Evolutionary conservation across 805 yeast species (phyloP).

Genomic region (Blastobotrys americana): DNA sequence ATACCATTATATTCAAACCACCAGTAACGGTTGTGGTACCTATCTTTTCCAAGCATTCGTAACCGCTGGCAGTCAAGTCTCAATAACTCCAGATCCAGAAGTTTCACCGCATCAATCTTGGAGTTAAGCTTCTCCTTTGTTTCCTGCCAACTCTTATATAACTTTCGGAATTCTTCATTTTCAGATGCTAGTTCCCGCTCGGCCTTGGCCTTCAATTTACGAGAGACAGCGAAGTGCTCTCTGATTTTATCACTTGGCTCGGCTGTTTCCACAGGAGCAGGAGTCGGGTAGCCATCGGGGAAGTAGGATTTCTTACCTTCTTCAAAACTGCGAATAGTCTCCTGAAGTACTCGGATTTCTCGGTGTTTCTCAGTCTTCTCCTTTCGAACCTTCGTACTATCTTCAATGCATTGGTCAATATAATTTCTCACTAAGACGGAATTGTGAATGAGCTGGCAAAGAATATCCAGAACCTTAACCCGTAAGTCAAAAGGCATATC

Average conservation of each 20-base stretch:
- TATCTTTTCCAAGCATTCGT: conserved; percentile 69
- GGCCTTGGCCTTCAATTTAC: conserved; percentile 7
- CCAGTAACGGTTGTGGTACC: conserved; percentile 84
- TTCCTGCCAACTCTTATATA: conserved; percentile 3
- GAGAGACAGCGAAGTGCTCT: not conserved
- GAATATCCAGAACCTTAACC: conserved; percentile 49
- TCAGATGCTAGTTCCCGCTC: conserved; percentile 18
- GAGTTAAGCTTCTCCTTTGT: conserved; percentile 33
- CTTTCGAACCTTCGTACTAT: conserved; percentile 53
- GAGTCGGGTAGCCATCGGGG: conserved; percentile 8
- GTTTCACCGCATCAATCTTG: conserved; percentile 41
- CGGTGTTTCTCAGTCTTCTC: conserved; percentile 58
- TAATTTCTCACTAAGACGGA: conserved; percentile 53
- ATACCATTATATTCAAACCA: conserved; percentile 89
- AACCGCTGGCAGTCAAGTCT: conserved; percentile 64
- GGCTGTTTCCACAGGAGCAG: conserved; percentile 19
- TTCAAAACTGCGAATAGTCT: conserved; percentile 42
- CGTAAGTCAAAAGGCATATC: conserved; percentile 47
- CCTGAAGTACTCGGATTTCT: conserved; percentile 49
- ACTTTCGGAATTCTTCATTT: conserved; percentile 28
- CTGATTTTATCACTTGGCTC: not conserved
- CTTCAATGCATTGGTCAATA: conserved; percentile 64
- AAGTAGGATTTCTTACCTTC: conserved; percentile 34
- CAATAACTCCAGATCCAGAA: conserved; percentile 50
- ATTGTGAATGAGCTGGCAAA: conserved; percentile 55